A percentile compares a stretch with the other conserved stretches of the same genome.
Evolutionary conservation across 805 yeast species (phyloP).

Genomic region (Pichia cephalocereana): DNA sequence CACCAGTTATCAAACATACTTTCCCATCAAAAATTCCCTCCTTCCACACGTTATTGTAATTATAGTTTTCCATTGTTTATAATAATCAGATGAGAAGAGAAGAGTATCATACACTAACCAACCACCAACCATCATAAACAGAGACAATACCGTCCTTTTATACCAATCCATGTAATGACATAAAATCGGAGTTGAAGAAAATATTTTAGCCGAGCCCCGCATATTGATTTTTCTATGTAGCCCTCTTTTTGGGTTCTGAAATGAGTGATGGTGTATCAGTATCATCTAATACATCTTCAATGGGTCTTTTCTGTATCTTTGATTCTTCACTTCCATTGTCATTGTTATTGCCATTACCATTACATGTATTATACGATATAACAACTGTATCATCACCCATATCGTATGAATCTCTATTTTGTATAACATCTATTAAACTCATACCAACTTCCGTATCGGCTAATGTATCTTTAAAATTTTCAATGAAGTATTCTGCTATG

Average conservation of each 20-base stretch:
- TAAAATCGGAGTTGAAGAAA: too few species aligned
- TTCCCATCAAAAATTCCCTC: conserved; percentile 70
- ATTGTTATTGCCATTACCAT: too few species aligned
- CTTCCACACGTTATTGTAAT: conserved; percentile 28
- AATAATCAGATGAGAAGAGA: too few species aligned
- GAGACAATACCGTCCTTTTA: too few species aligned
- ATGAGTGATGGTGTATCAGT: background rate
- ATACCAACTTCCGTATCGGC: background rate
- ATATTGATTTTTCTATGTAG: background rate
- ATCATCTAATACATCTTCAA: background rate
- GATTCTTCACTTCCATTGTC: too few species aligned
- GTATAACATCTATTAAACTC: conserved; percentile 8
- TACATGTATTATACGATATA: background rate
- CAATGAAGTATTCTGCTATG: conserved; percentile 16
- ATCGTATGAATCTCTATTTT: too few species aligned
- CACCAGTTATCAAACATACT: conserved; percentile 89
- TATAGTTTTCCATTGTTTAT: conserved; percentile 4
- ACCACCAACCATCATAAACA: too few species aligned
- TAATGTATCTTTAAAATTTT: conserved; percentile 8
- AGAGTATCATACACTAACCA: too few species aligned
- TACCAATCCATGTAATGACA: too few species aligned
- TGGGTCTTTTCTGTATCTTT: background rate
- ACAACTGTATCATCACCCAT: background rate
- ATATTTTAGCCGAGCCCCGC: background rate
- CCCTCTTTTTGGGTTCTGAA: background rate